Evolutionary conservation across 2,329 filamentous ascomycete species (phyloP).

Genomic region (Colletotrichum sp.): DNA sequence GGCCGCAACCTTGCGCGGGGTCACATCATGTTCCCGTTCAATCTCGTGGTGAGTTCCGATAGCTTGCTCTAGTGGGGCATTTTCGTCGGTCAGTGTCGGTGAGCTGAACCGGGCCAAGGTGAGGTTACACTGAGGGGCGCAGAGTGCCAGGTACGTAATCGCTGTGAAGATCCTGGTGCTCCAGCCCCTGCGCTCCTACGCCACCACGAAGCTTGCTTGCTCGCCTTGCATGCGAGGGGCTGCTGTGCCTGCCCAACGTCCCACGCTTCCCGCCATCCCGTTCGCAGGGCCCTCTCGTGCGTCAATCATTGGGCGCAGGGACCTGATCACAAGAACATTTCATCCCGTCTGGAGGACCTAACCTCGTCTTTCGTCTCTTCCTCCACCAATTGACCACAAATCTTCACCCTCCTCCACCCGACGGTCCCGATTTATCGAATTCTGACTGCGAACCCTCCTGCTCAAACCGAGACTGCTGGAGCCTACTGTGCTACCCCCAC

Average conservation of each 20-base stretch:
- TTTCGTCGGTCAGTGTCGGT: neutral
- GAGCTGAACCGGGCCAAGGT: neutral
- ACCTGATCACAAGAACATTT: neutral
- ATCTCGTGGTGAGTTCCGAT: neutral
- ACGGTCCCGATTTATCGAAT: neutral
- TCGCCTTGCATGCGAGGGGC: neutral
- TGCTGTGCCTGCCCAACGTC: neutral
- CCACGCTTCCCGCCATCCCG: neutral
- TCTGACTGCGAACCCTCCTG: neutral
- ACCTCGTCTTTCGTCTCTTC: neutral
- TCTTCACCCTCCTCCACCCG: neutral
- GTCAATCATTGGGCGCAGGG: neutral
- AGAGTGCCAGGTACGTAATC: neutral
- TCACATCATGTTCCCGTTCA: neutral
- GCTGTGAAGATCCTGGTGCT: neutral
- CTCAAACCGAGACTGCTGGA: neutral
- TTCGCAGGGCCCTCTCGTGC: neutral
- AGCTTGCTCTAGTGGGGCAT: neutral
- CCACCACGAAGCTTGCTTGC: constrained; percentile 10
- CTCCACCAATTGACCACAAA: neutral
- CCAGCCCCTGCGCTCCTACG: constrained; percentile 4
- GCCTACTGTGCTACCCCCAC: neutral
- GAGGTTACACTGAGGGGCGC: neutral
- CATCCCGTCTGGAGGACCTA: neutral
- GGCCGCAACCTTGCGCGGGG: neutral